A percentile compares a stretch with the other conserved stretches of the same genome.
These are phyloP conservation scores for Kwoniella sp. DNA, from an alignment of 768 basidiomycete genomes.

Conservation along the genomic window DNA sequence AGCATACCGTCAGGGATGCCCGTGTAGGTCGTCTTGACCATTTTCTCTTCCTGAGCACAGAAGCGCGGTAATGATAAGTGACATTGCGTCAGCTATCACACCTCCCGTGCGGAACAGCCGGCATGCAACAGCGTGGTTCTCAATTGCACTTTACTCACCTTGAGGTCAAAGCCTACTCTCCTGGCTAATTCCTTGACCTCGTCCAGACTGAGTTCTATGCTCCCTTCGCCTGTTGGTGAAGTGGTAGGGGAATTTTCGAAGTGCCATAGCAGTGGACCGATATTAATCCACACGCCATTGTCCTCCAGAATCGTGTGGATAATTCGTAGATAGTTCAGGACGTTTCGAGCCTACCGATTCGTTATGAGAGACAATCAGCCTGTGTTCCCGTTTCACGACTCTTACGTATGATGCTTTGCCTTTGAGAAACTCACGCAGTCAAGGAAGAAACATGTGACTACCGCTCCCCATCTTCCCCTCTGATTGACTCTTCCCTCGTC, in stretches of 20 bases:
- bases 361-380: neutral
- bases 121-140: neutral
- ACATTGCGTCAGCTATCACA: slow-evolving; percentile 1
- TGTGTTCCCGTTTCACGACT: neutral
- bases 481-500: slow-evolving; percentile 63
- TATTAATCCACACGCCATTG: slow-evolving; percentile 89
- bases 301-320: slow-evolving; percentile 80
- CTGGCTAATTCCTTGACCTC: slow-evolving; percentile 77
- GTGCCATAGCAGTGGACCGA: slow-evolving; percentile 95
- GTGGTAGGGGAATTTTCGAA: slow-evolving; percentile 78
- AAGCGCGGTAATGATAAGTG: no score
- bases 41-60: slow-evolving; percentile 69
- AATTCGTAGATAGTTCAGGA: slow-evolving; percentile 84
- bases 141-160: slow-evolving; percentile 67
- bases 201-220: slow-evolving; percentile 84
- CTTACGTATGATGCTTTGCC: neutral
- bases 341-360: slow-evolving; percentile 74
- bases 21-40: slow-evolving; percentile 82
- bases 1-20: slow-evolving; percentile 80
- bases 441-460: slow-evolving; percentile 95
- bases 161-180: slow-evolving; percentile 77
- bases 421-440: slow-evolving; percentile 69
- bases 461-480: slow-evolving; percentile 78
- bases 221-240: slow-evolving; percentile 65
- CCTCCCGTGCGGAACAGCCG: neutral